Base-by-base conservation (phyloP, 2,329 filamentous ascomycete genomes). In the Epichloe amarillans region DNA sequence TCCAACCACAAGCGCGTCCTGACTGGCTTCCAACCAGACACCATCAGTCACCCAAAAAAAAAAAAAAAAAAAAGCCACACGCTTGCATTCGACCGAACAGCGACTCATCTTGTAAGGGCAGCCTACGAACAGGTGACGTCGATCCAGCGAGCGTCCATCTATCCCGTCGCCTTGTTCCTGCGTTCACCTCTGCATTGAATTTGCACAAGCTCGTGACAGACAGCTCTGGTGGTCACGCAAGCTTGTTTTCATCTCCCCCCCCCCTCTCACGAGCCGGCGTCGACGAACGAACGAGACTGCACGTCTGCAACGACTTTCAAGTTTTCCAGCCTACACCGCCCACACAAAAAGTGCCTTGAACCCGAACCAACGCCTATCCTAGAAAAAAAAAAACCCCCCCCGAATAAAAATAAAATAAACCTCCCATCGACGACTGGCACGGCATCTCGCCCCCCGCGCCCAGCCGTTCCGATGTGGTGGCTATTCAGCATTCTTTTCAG, bases 401-500 rank as follows among this genome's bases (percentile, higher is more conserved):
- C 12, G 17, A 49, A 12, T 38, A 35, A 36, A 43, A 30, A 37
- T 44, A 17, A 45, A 38, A 36, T 11, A 23, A 17, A 42, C 50
- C 50, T 38, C 36, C 47, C 30, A n/a, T 47, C 51, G 44, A 40
- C 45, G 44, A 49, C 44, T 46, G 47, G 51, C 47, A 52, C 46
- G 51, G 44, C 48, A 40, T 56, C 53, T 53, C 30, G 57, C 57
- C 56, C 57, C 59, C 60, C 60, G 53, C 60, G 53, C 52, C 49
- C 58, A 58, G 58, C 61, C 64, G 66, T 61, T 60, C 65, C 72
- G 69, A 95, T 95, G 87, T 89, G 84, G 76, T 79, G 75, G 84
- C 76, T 91, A 69, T 81, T 90, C 69, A 83, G 84, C 66, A 77
- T 84, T 66, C 65, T 90, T 60, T 88, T 88, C 64, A 88, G 88